Evolutionary conservation across 2,329 filamentous ascomycete genomes (phyloP).

Genomic region (Dryadomyces quercivorus): DNA sequence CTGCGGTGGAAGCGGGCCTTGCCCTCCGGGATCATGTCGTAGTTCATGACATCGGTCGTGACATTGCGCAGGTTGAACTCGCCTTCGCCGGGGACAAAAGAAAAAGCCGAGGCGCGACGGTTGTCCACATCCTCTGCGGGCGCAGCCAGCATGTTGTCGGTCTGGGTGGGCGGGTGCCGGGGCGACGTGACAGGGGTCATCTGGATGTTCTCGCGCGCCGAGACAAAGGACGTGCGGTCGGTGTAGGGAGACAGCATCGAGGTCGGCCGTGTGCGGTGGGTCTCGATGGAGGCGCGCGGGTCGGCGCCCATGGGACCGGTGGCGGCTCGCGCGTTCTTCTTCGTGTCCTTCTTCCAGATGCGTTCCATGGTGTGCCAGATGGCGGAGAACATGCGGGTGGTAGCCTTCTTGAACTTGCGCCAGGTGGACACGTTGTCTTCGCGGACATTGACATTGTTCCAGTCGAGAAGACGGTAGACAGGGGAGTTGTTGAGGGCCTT

Average conservation of each 20-base stretch:
- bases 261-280: conserved; percentile 39
- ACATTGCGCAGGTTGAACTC: conserved; percentile 27
- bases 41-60: conserved; percentile 58
- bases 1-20: conserved; percentile 83
- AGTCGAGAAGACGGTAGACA: conserved; percentile 78
- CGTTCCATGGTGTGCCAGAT: conserved; percentile 36
- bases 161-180: conserved; percentile 21
- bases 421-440: conserved; percentile 77
- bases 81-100: conserved; percentile 23
- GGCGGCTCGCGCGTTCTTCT: conserved; percentile 31
- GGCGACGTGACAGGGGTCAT: conserved; percentile 84
- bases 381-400: conserved; percentile 45
- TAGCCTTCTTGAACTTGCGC: conserved; percentile 86
- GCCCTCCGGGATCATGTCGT: conserved; percentile 48
- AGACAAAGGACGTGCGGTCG: conserved; percentile 35
- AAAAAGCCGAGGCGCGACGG: conserved; percentile 20
- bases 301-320: conserved; percentile 35
- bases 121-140: conserved; percentile 22
- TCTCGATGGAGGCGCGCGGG: conserved; percentile 54
- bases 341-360: conserved; percentile 37
- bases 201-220: conserved; percentile 62
- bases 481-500: conserved; percentile 93
- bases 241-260: conserved; percentile 40
- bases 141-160: conserved; percentile 23
- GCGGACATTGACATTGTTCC: conserved; percentile 85